A percentile compares a stretch with the other conserved stretches of the same genome.
Evolutionary conservation across 2,329 filamentous ascomycete species (phyloP).

Genomic region (Alternaria viburni): DNA sequence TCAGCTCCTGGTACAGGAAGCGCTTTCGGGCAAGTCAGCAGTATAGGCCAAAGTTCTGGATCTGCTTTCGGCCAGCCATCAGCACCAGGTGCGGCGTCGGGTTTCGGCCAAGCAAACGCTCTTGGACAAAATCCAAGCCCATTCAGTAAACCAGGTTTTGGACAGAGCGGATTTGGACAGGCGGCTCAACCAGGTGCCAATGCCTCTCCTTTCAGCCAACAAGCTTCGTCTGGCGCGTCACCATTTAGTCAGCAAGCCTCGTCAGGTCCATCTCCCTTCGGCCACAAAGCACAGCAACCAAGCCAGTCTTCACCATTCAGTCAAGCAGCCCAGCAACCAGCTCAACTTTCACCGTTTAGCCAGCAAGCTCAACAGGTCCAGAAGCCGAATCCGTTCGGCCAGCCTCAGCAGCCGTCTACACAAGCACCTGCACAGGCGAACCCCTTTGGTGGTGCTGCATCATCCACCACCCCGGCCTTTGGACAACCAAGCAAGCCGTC

Average conservation of each 20-base stretch:
- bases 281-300: slow-evolving; percentile 21
- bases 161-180: slow-evolving; percentile 52
- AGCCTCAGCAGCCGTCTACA: slow-evolving; percentile 5
- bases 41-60: slow-evolving; percentile 24
- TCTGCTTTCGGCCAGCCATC: slow-evolving; percentile 46
- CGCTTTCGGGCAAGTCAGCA: slow-evolving; percentile 29
- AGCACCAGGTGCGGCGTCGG: slow-evolving; percentile 31
- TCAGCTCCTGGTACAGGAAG: slow-evolving; percentile 33
- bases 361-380: slow-evolving; percentile 27
- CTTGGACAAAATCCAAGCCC: slow-evolving; percentile 36
- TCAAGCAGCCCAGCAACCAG: slow-evolving; percentile 14
- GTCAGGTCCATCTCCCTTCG: slow-evolving; percentile 30
- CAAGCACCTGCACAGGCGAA: slow-evolving; percentile 13
- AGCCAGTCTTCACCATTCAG: slow-evolving; percentile 21
- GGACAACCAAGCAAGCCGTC: slow-evolving; percentile 45
- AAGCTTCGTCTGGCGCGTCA: slow-evolving; percentile 40
- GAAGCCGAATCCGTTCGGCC: slow-evolving; percentile 10
- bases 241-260: slow-evolving; percentile 36
- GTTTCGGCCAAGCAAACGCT: slow-evolving; percentile 42
- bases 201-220: slow-evolving; percentile 41
- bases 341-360: slow-evolving; percentile 25
- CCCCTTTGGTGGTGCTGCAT: slow-evolving; percentile 24
- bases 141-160: slow-evolving; percentile 52
- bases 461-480: slow-evolving; percentile 31
- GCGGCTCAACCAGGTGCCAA: slow-evolving; percentile 46